Base-by-base conservation (phyloP, 2,329 filamentous ascomycete genomes). In the Aspergillus terreus region DNA sequence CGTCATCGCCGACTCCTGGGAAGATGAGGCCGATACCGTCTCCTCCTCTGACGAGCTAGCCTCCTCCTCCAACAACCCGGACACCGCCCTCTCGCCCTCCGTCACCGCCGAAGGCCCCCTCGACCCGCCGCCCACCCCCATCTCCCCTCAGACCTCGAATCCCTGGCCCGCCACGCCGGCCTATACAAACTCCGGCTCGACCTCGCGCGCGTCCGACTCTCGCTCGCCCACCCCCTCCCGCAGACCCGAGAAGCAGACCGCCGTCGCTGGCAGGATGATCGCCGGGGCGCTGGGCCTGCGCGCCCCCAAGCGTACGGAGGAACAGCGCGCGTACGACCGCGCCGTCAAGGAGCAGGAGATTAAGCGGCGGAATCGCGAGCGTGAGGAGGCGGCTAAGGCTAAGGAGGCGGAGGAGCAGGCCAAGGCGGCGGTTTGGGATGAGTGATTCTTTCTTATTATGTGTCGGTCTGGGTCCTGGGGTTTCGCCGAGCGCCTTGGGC, bases 201-300 rank as follows among this genome's bases (percentile, higher is more conserved):
- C 57, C 21, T 23, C 21, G 21, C 21, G 21, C 15, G 46, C 52
- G 23, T 60, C 49, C 38, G 54, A 42, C 44, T 56, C 51, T 47
- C 46, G 55, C 25, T 47, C 55, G 4, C 41, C 53, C 5, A 46
- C 46, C 12, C 53, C 61, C 6, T 44, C 59, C 9, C 63, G 64
- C 12, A 76, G 88, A 36, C 92, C 91, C 0, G 92, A 96, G 73
- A 99, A 96, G 78, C 95, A 92, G 56, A 95, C 95, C 55, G 90
- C 91, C 0, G 90, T 95, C 36, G 94, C 94, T 4, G 83, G 88
- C 55, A 80, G 94, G 53, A 80, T 99, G 82, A 97, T 99, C 68
- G 91, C 90, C 0, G 88, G 88, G 3, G 91, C 89, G 0, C 75
- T 97, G 58, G 94, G 94, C 1, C 82, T 96, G 49, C 84, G 85